Conservation (phyloP, 2,329 filamentous ascomycete species). For the Aspergillus carbonarius region DNA sequence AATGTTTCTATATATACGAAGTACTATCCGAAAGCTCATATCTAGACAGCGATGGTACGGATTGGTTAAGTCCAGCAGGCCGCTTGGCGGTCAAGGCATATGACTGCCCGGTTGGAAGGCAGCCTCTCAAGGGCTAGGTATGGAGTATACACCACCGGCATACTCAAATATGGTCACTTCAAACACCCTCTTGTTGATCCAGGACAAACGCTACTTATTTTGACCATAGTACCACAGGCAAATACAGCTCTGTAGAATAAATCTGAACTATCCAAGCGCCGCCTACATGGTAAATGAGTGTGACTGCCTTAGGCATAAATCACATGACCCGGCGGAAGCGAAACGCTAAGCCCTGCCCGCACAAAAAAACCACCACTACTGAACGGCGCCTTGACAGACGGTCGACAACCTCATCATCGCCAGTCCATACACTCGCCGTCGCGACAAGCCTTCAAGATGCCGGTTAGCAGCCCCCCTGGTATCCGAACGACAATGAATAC, state of each 20-base stretch:
- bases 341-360: slow-evolving; percentile 42
- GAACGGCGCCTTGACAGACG: slow-evolving; percentile 26
- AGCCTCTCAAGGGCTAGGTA: background rate
- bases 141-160: background rate
- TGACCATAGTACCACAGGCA: background rate
- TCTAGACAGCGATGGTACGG: too few species aligned
- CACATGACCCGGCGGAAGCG: slow-evolving; percentile 41
- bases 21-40: background rate
- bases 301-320: slow-evolving; percentile 23
- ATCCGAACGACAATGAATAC: background rate
- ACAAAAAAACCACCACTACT: slow-evolving; percentile 38
- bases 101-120: background rate
- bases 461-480: slow-evolving; percentile 43
- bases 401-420: slow-evolving; percentile 36
- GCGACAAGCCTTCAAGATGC: slow-evolving; percentile 55
- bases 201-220: background rate
- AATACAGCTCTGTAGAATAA: background rate
- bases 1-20: too few species aligned
- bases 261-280: background rate
- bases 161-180: background rate
- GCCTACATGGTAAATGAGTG: background rate
- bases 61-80: background rate
- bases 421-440: slow-evolving; percentile 38
- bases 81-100: background rate
- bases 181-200: too few species aligned